These are phyloP conservation scores for Aspergillus nomiae DNA, from an alignment of 2,329 filamentous ascomycete genomes.

Conservation along the genomic window DNA sequence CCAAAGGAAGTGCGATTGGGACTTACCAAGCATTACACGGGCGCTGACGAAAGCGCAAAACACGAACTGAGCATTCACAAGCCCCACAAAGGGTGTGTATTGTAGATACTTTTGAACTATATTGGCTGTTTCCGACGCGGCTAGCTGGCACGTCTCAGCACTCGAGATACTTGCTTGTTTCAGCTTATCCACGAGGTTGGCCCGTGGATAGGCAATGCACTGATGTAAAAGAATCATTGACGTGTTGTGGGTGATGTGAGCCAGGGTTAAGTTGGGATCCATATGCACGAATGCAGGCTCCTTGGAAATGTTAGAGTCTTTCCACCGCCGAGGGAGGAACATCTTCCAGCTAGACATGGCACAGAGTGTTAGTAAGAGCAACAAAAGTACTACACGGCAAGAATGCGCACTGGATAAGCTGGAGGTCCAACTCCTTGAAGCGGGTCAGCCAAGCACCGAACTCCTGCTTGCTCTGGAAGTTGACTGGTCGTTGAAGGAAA, in stretches of 20 bases:
- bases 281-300: constrained; percentile 25
- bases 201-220: constrained; percentile 45
- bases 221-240: constrained; percentile 54
- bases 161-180: not conserved
- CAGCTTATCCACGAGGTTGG: not conserved
- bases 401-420: not conserved
- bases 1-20: not conserved
- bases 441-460: constrained; percentile 30
- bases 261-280: constrained; percentile 54
- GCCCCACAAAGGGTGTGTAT: not conserved
- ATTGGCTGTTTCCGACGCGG: not conserved
- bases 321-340: not conserved
- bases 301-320: not conserved
- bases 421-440: not conserved
- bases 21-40: not conserved
- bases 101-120: not conserved
- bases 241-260: constrained; percentile 54
- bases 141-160: not conserved
- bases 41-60: not conserved
- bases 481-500: constrained; percentile 49
- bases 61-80: not conserved
- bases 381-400: not conserved
- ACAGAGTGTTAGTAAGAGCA: not conserved
- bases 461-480: constrained; percentile 37
- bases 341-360: not conserved